Base-by-base conservation (phyloP, 1,284 basidiomycete genomes). In the Trametes hirsuta region DNA sequence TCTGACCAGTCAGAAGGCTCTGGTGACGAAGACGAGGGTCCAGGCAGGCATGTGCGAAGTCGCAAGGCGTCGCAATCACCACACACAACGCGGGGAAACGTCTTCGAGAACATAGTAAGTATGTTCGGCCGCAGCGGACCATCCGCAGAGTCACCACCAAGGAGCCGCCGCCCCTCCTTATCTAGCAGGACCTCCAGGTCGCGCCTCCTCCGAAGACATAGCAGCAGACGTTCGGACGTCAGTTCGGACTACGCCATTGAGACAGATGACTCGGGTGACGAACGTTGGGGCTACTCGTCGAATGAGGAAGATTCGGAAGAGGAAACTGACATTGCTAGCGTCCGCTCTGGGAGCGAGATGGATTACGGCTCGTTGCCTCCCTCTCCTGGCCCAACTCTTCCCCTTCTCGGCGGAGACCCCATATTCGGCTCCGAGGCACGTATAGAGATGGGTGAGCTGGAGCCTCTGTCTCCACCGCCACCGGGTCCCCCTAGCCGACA, bases 401-500 rank as follows among this genome's bases (percentile, higher is more conserved):
- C 91, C 8, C 72, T 93, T 21, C 81, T 93, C 46, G 75, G 84
- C 11, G 78, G 84, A 10, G 92, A 94, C 71, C 88, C 88, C 2
- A 80, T 94, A 59, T 94, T 93, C 61, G 91, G 88, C 45, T 89
- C 88, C 46, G 89, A 91, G 73, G 80, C 88, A 6, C 85, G 93
- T 21, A 87, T 94, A 68, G 90, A 93, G 63, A 89, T 94, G 74
- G 87, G 87, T 48, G 79, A 84, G 24, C 81, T 88, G 15, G 84
- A 86, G 3, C 71, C 81, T 6, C 72, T 86, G 46, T 82, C 85
- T 21, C 82, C 87, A 15, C 89, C 90, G 8, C 89, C 90, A 9
- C 81, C 83, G 8, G 91, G 91, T 6, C 86, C 87, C 22, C 91
- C 91, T 4, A 93, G 87, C 70, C 79, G 94, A 59, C 97, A 99